Conservation (phyloP, 2,329 filamentous ascomycete genomes). For the Nemania bipapillata region DNA sequence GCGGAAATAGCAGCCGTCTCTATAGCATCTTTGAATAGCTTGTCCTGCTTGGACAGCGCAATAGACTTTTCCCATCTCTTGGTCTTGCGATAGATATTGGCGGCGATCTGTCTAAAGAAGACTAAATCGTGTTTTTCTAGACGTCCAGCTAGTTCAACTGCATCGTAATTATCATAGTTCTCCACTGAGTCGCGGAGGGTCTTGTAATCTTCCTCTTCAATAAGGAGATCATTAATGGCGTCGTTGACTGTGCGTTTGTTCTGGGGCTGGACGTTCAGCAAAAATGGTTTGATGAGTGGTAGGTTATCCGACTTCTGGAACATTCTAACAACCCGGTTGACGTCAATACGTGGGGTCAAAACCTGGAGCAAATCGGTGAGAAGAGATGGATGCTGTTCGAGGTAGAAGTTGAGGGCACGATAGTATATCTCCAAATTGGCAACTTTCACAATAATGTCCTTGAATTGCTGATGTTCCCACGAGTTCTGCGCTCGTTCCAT, state of each 20-base stretch:
- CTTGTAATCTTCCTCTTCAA: constrained; percentile 99
- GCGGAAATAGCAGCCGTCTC: constrained; percentile 93
- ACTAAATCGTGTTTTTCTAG: constrained; percentile 97
- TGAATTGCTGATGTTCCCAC: constrained; percentile 99
- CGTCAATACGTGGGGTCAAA: constrained; percentile 92
- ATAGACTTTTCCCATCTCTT: constrained; percentile 99
- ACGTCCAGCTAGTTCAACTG: constrained; percentile 88
- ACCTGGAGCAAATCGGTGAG: constrained; percentile 94
- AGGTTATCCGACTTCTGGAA: constrained; percentile 99
- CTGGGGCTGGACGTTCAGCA: constrained; percentile 93
- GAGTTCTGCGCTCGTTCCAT: constrained; percentile 98
- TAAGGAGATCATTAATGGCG: constrained; percentile 95
- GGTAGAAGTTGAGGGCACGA: constrained; percentile 93
- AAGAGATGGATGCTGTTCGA: constrained; percentile 94
- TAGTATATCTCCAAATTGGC: constrained; percentile 99
- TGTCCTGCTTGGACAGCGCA: constrained; percentile 96
- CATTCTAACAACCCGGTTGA: constrained; percentile 98
- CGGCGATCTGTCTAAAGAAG: constrained; percentile 98
- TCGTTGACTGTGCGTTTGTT: constrained; percentile 99
- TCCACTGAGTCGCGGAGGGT: constrained; percentile 96
- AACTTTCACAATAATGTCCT: constrained; percentile 97
- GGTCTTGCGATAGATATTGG: constrained; percentile 99
- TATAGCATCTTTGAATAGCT: constrained; percentile 99
- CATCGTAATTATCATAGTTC: constrained; percentile 99
- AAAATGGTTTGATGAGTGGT: constrained; percentile 97